phyloP scores from a whole-genome alignment of 441 rosid genomes.

The Aleurites moluccanus region DNA sequence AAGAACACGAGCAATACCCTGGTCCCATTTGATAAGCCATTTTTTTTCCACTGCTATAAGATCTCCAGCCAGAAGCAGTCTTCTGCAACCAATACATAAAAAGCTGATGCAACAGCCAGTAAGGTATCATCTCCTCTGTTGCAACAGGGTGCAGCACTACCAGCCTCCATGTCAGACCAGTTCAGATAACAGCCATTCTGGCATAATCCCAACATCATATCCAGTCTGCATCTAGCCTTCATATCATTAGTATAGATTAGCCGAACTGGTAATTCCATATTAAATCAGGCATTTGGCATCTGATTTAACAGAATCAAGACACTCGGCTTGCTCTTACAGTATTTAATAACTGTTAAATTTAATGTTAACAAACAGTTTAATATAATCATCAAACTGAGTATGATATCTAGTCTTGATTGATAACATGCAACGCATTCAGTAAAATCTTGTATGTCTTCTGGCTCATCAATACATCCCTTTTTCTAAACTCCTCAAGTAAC shows the following conservation, averaged over 20 bases:
- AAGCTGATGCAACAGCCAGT: neutral
- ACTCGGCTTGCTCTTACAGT: neutral
- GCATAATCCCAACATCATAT: neutral
- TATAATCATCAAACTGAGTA: neutral
- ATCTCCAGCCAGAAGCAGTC: too few relatives aligned
- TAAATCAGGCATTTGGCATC: neutral
- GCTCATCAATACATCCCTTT: conserved; percentile 65
- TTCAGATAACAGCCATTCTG: neutral
- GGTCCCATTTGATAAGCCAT: too few relatives aligned
- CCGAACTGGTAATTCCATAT: neutral
- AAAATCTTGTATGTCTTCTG: conserved; percentile 57
- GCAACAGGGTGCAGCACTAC: neutral
- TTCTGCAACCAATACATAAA: neutral
- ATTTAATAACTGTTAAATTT: neutral
- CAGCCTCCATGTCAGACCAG: neutral
- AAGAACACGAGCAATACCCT: neutral
- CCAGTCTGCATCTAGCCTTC: neutral
- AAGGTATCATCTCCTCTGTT: neutral
- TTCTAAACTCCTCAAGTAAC: conserved; percentile 72
- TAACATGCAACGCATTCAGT: conserved; percentile 50
- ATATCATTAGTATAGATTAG: neutral
- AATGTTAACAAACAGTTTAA: neutral
- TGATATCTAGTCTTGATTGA: conserved; percentile 27
- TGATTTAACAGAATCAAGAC: neutral
- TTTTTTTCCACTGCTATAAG: too few relatives aligned